Evolutionary conservation across 495 filamentous ascomycete species (phyloP), one percentile per base, ranked within the genome.

Genomic region (Xylaria venustula): DNA sequence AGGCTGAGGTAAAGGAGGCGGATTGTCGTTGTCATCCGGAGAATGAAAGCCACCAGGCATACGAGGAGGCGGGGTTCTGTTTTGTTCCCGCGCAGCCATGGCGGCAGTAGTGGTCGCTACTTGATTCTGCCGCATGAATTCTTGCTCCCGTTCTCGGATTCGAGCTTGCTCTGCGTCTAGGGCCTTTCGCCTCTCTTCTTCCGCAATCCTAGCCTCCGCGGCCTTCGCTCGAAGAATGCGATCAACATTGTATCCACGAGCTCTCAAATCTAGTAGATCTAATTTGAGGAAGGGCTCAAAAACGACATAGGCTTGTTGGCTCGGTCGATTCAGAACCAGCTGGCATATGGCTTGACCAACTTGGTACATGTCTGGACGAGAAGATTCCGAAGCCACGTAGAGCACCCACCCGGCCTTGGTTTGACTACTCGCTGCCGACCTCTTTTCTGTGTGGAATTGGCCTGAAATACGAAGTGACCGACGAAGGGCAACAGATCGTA

Each of bases 221-320:
- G 87, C 91, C 73, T 92, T 93, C 32, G 87, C 85, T 30, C 88
- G 85, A 19, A 99, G 79, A 66, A 98, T 96, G 15, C 94, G 86
- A 56, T 94, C 90, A 41, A 98, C 94, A 64, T 99, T 98, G 75
- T 94, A 97, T 3, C 94, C 94, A 58, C 92, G 89, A 22, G 81
- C 82, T 65, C 87, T 86, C 9, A 99, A 77, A 61, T 91, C 85
- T 37, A 87, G 77, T 11, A 99, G 77, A 61, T 90, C 89, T 54
- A 82, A 73, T 65, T 88, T 90, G 32, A 99, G 75, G 54, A 99
- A 85, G 63, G 88, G 91, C 70, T 97, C 93, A 34, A 99, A 81
- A 17, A 92, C 89, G 60, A 97, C 79, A 65, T 86, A 90, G 4
- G 91, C 90, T 62, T 94, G 88, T 63, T 92, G 88, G 67, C 88